Percentiles rank a stretch among this genome's conserved stretches.
phyloP scores from a whole-genome alignment of 179 eudicot species.

The Drosera spatulata region DNA sequence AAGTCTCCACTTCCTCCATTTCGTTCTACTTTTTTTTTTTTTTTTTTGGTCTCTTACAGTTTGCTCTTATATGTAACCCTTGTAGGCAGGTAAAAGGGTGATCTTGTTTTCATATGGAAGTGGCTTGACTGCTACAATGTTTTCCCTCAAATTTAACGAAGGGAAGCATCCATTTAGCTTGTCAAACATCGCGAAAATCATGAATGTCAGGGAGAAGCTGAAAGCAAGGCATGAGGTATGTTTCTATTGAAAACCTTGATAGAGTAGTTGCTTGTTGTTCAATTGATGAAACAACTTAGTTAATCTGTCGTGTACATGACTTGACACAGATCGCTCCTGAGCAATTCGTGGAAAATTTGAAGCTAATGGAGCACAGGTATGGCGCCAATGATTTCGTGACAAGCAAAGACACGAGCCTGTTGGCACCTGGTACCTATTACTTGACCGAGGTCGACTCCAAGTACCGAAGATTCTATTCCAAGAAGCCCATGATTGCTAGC shows the following conservation, averaged over 20 bases:
- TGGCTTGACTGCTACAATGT: constrained; percentile 85
- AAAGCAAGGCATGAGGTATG: constrained; percentile 86
- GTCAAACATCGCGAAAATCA: constrained; percentile 61
- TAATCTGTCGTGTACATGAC: no score
- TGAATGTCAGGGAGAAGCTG: constrained; percentile 70
- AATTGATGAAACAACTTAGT: not conserved
- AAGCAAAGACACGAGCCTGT: constrained; percentile 71
- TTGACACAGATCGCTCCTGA: constrained; percentile 62
- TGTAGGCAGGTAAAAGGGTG: constrained; percentile 71
- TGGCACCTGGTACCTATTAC: constrained; percentile 85
- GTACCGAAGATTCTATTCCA: constrained; percentile 79
- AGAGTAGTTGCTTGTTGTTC: not conserved
- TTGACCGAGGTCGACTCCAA: constrained; percentile 85
- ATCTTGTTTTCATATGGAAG: constrained; percentile 96
- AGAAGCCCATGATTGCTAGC: constrained; percentile 26
- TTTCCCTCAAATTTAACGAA: constrained; percentile 59
- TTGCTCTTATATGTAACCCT: not conserved
- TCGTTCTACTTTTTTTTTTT: no score
- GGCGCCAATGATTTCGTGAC: constrained; percentile 88
- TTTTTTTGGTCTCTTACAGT: no score
- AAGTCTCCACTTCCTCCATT: not conserved
- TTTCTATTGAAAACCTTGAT: not conserved
- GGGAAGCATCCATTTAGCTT: constrained; percentile 76
- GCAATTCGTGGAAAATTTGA: constrained; percentile 72
- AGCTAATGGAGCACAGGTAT: constrained; percentile 94